Percentiles rank a stretch among this genome's conserved stretches.
These are phyloP conservation scores for Neurospora intermedia DNA, from an alignment of 495 filamentous ascomycete species.

Conservation along the genomic window DNA sequence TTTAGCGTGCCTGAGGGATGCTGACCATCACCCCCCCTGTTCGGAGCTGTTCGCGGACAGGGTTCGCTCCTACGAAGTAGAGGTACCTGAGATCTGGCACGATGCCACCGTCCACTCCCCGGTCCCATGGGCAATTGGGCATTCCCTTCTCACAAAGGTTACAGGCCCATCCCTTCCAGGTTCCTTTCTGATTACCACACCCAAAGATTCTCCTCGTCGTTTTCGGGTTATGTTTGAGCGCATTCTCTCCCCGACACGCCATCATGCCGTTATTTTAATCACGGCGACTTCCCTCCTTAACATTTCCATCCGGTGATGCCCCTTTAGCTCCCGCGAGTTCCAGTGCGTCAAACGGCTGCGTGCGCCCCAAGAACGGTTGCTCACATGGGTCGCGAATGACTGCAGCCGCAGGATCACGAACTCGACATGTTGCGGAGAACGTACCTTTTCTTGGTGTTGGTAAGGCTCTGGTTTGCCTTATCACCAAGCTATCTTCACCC, in stretches of 20 bases:
- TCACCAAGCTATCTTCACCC: slow-evolving; percentile 95
- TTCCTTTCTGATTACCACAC: neutral
- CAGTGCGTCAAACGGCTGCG: neutral
- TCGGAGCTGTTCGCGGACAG: slow-evolving; percentile 1
- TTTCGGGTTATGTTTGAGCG: slow-evolving; percentile 1
- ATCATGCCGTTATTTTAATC: neutral
- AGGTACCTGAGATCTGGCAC: slow-evolving; percentile 1
- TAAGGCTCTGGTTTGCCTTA: slow-evolving; percentile 88
- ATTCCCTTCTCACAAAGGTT: neutral
- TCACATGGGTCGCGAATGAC: slow-evolving; percentile 4
- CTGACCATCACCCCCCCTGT: neutral
- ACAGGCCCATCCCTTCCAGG: neutral
- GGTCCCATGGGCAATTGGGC: neutral
- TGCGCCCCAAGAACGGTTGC: neutral
- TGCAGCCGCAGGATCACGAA: slow-evolving; percentile 2
- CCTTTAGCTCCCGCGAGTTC: neutral
- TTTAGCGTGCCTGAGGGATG: neutral
- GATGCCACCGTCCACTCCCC: slow-evolving; percentile 1
- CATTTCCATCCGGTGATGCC: slow-evolving; percentile 5
- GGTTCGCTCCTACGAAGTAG: neutral
- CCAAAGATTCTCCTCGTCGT: slow-evolving; percentile 2
- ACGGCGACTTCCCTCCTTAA: neutral
- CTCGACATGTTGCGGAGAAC: slow-evolving; percentile 77
- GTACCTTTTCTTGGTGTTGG: slow-evolving; percentile 71
- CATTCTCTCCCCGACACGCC: neutral